phyloP scores from a whole-genome alignment of 116 monocot species.

The Dioscorea cayenensis region DNA sequence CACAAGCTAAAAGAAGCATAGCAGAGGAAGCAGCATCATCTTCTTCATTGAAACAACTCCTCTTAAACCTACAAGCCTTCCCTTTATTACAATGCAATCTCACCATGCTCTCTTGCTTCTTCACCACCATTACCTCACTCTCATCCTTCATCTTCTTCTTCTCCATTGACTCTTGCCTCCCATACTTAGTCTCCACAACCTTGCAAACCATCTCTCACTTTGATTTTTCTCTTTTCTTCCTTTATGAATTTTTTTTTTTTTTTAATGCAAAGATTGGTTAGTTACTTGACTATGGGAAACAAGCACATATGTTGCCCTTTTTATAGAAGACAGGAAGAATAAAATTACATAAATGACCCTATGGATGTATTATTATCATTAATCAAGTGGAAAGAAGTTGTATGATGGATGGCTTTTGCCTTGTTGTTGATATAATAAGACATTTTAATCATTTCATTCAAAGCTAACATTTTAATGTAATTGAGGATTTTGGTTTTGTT shows the following conservation, averaged over 20 bases:
- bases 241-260: background rate
- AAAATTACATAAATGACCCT: background rate
- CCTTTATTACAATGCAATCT: slow-evolving; percentile 57
- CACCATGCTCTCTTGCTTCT: slow-evolving; percentile 8
- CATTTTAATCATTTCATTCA: background rate
- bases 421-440: background rate
- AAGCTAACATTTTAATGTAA: background rate
- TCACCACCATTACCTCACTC: slow-evolving; percentile 2
- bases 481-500: background rate
- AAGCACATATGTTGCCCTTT: slow-evolving; percentile 15
- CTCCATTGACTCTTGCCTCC: slow-evolving; percentile 26
- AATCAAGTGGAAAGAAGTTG: background rate
- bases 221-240: background rate
- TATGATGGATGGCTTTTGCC: background rate
- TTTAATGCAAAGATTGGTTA: background rate
- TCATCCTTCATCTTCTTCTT: slow-evolving; percentile 19
- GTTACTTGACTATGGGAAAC: slow-evolving; percentile 19
- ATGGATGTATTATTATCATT: background rate
- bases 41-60: slow-evolving; percentile 43
- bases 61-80: slow-evolving; percentile 64
- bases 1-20: slow-evolving; percentile 54
- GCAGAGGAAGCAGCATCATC: slow-evolving; percentile 52
- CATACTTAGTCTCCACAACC: slow-evolving; percentile 8
- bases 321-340: slow-evolving; percentile 9
- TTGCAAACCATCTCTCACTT: slow-evolving; percentile 21